Evolutionary conservation across 257 asterid species (phyloP).

Genomic region (Schizonepeta tenuifolia): DNA sequence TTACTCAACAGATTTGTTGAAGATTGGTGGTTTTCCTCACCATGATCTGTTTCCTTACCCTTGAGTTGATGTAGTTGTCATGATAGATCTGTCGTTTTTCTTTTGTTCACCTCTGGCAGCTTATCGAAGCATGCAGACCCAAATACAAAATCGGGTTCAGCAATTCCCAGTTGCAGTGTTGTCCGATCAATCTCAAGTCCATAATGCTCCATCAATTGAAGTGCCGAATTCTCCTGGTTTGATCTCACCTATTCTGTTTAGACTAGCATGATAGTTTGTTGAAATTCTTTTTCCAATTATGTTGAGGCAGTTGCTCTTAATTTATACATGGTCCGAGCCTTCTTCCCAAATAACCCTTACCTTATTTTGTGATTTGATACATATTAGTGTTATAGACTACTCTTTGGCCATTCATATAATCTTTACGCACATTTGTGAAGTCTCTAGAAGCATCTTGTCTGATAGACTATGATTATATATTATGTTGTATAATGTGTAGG

Average conservation of each 20-base stretch:
- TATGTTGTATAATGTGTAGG: background rate
- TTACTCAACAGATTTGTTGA: background rate
- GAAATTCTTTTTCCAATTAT: background rate
- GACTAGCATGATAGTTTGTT: constrained; percentile 3
- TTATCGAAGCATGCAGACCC: constrained; percentile 76
- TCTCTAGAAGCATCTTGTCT: constrained; percentile 4
- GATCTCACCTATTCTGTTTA: constrained; percentile 38
- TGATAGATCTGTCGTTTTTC: background rate
- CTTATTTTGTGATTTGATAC: background rate
- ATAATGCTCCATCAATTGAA: constrained; percentile 65
- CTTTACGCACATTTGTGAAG: background rate
- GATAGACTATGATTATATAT: constrained; percentile 12
- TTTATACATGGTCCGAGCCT: background rate
- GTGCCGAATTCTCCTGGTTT: constrained; percentile 70
- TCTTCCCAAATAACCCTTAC: background rate
- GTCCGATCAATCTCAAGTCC: constrained; percentile 71
- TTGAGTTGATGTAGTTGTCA: background rate
- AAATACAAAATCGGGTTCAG: constrained; percentile 77
- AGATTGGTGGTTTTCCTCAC: too few relatives aligned
- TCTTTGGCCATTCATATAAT: background rate
- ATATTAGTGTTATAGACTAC: background rate
- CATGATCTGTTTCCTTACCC: background rate
- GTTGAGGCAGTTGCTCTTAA: constrained; percentile 24
- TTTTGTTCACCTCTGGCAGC: constrained; percentile 44
- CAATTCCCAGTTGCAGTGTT: constrained; percentile 59